Conservation (phyloP, 2,329 filamentous ascomycete species). For the Aspergillus latus region DNA sequence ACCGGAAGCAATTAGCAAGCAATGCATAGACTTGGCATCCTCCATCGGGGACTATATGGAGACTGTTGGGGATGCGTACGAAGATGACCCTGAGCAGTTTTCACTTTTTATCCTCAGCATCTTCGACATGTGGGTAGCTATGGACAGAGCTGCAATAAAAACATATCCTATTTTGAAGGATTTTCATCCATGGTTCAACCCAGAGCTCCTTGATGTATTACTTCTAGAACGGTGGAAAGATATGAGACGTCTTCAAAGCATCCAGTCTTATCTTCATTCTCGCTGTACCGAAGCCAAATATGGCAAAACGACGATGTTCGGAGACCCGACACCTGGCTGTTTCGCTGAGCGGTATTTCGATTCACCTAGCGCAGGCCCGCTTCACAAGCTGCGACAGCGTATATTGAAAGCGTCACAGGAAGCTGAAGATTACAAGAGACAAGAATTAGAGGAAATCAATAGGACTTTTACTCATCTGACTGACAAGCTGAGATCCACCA, state of each 20-base stretch:
- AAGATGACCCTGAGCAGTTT: conserved; percentile 49
- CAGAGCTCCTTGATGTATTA: conserved; percentile 55
- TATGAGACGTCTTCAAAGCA: conserved; percentile 51
- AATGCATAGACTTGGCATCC: conserved; percentile 25
- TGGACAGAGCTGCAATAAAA: conserved; percentile 52
- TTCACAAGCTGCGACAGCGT: conserved; percentile 31
- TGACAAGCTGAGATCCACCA: conserved; percentile 38
- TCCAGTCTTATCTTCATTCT: conserved; percentile 52
- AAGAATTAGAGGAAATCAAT: conserved; percentile 40
- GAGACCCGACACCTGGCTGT: conserved; percentile 42
- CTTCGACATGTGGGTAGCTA: conserved; percentile 58
- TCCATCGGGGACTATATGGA: conserved; percentile 31
- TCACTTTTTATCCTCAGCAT: conserved; percentile 55
- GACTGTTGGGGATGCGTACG: conserved; percentile 39
- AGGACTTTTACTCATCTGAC: conserved; percentile 32
- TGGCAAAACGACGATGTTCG: conserved; percentile 48
- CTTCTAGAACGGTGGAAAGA: conserved; percentile 50
- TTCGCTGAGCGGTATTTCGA: conserved; percentile 52
- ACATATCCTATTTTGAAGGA: conserved; percentile 51
- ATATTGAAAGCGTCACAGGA: conserved; percentile 38
- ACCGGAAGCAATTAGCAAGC: conserved; percentile 6
- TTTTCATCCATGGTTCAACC: conserved; percentile 54
- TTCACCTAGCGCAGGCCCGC: conserved; percentile 18
- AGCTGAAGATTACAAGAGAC: conserved; percentile 36
- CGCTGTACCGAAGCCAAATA: conserved; percentile 32